phyloP scores from a whole-genome alignment of 371 early-diverging fungal genomes.

The Lichtheimia ornata region DNA sequence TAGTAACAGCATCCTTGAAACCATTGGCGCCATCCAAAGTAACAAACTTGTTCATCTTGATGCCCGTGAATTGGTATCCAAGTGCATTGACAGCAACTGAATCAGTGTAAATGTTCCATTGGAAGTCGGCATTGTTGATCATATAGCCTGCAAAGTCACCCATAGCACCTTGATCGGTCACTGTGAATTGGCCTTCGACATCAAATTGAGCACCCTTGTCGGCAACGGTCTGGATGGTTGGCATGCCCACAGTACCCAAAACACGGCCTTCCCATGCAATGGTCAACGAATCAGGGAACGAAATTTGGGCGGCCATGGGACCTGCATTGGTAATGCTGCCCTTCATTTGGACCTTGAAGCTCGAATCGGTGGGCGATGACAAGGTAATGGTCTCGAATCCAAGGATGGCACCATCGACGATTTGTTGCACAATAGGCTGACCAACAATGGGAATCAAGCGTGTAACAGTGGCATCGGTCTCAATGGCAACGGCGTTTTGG shows the following conservation, averaged over 20 bases:
- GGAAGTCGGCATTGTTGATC: conserved; percentile 57
- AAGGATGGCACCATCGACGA: conserved; percentile 51
- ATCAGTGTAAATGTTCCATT: conserved; percentile 57
- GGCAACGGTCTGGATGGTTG: conserved; percentile 43
- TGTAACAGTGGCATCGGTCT: conserved; percentile 45
- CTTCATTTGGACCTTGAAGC: conserved; percentile 49
- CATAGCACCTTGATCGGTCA: conserved; percentile 46
- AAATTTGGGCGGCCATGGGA: conserved; percentile 55
- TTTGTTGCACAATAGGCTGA: conserved; percentile 53
- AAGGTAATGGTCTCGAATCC: conserved; percentile 46
- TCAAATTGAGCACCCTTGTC: conserved; percentile 51
- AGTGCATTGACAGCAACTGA: conserved; percentile 60
- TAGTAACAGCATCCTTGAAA: conserved; percentile 54
- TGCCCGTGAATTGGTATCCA: conserved; percentile 57
- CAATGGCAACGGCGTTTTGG: conserved; percentile 44
- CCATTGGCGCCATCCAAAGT: conserved; percentile 56
- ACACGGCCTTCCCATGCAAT: conserved; percentile 55
- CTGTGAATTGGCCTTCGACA: conserved; percentile 47
- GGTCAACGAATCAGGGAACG: conserved; percentile 52
- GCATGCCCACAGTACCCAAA: conserved; percentile 54
- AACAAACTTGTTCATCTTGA: conserved; percentile 55
- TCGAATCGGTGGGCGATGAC: conserved; percentile 44
- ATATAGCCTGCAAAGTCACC: conserved; percentile 53
- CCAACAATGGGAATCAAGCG: conserved; percentile 55
- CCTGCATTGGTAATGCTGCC: conserved; percentile 62